Evolutionary conservation across 768 basidiomycete genomes (phyloP), one percentile per base, ranked within the genome.

Genomic region (Tubosaeta brunneosetosa): DNA sequence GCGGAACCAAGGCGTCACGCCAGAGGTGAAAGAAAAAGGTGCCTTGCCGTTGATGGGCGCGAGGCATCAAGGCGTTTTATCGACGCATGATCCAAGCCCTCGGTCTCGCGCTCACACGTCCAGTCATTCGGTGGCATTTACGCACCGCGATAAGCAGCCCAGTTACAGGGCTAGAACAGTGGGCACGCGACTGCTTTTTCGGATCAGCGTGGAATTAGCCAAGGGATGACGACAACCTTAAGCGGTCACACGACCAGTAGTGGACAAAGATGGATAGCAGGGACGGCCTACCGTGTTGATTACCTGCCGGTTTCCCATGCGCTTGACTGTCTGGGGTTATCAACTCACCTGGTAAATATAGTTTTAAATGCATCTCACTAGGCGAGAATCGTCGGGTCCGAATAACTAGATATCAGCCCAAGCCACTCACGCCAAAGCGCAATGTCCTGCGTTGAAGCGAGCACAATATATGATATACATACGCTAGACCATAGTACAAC

Each of bases 401-500:
- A 32, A 3, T 31, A 16, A 16, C 22, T 14, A 37, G 29, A 31
- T 8, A 17, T 5, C 1, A 11, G 16, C 12, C 6, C 6, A 26
- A 3, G 27, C 13, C 11, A 29, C 38, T 26, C 37, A 43, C 17
- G 29, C 22, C 27, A 12, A 26, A 2, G 7, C 9, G 29, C 29
- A 8, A 36, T 8, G 10, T 34, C 25, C 3, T 25, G 32, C 14
- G 12, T 10, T 13, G 25, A 38, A 22, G 37, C 25, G n/a, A 29
- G 41, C 14, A 45, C 16, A 49, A 47, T 42, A 44, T 29, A 11
- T 44, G 4, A 29, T 41, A 41, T 46, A 44, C 55, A 59, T 51
- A 64, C 55, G 52, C 37, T 47, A 48, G 27, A 49, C 34, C 44
- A 42, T 7, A 37, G 38, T 47, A 62, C 43, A 55, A 19, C 25